These are phyloP conservation scores for Lactarius trivialis DNA, from an alignment of 768 basidiomycete genomes.

Conservation along the genomic window DNA sequence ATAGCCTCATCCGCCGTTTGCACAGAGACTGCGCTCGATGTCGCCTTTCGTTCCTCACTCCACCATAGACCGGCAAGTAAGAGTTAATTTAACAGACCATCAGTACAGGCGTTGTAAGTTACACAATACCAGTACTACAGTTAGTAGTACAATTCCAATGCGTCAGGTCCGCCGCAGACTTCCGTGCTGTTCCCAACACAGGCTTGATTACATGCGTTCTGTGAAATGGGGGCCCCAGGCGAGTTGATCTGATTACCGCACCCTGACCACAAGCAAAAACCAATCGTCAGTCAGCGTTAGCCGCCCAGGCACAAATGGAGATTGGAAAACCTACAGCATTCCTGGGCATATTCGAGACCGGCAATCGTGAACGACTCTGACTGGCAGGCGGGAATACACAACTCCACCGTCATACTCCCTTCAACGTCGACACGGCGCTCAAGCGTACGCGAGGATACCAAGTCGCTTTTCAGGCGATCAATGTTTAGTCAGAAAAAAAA, in stretches of 20 bases:
- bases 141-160: not conserved
- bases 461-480: not conserved
- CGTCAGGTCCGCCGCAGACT: not conserved
- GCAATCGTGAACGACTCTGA: not conserved
- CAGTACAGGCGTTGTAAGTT: not conserved
- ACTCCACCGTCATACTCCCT: conserved; percentile 6
- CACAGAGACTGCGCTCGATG: too few relatives aligned
- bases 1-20: too few relatives aligned
- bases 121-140: not conserved
- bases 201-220: conserved; percentile 8
- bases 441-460: not conserved
- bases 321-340: not conserved
- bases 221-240: not conserved
- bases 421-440: not conserved
- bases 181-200: conserved; percentile 4
- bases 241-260: not conserved
- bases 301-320: too few relatives aligned
- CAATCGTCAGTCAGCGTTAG: not conserved
- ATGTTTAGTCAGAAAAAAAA: not conserved
- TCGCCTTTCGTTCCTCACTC: too few relatives aligned
- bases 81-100: too few relatives aligned
- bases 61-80: too few relatives aligned
- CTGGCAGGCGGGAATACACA: not conserved
- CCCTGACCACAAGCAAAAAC: not conserved
- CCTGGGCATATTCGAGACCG: conserved; percentile 1